These are phyloP conservation scores for Polygonum aviculare DNA, from an alignment of 148 eudicot species.

Conservation along the genomic window DNA sequence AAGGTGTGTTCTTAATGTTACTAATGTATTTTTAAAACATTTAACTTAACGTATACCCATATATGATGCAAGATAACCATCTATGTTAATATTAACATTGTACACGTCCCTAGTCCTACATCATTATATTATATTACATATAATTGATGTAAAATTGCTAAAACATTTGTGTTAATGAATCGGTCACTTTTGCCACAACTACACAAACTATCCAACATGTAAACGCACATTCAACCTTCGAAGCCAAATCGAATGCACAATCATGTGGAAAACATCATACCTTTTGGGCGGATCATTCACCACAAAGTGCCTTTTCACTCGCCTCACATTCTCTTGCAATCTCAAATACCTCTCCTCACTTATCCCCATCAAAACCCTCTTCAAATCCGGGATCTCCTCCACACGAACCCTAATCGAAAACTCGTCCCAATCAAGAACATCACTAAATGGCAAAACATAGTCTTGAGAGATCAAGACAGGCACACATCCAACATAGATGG, in stretches of 20 bases:
- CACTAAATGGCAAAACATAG: constrained; percentile 71
- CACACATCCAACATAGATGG: constrained; percentile 71
- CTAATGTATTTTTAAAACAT: too few species aligned
- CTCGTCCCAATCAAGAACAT: constrained; percentile 65
- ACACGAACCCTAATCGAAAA: constrained; percentile 55
- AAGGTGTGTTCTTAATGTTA: too few species aligned
- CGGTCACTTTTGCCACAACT: too few species aligned
- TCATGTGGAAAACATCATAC: constrained; percentile 83
- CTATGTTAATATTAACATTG: too few species aligned
- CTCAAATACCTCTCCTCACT: constrained; percentile 35
- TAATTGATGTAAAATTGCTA: too few species aligned
- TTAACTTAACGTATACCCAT: too few species aligned
- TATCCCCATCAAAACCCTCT: constrained; percentile 45
- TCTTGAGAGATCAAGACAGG: constrained; percentile 66
- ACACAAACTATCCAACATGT: neutral
- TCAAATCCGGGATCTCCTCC: constrained; percentile 45
- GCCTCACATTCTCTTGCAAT: constrained; percentile 41
- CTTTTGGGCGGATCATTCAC: constrained; percentile 67
- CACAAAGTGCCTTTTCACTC: constrained; percentile 61
- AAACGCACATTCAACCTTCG: constrained; percentile 50
- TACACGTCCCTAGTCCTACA: too few species aligned
- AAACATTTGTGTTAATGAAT: too few species aligned
- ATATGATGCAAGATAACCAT: too few species aligned
- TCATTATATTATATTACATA: too few species aligned
- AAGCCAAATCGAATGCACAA: constrained; percentile 83